These are phyloP conservation scores for Alisma plantagoaquatica DNA, from an alignment of 106 monocot genomes.

Conservation along the genomic window DNA sequence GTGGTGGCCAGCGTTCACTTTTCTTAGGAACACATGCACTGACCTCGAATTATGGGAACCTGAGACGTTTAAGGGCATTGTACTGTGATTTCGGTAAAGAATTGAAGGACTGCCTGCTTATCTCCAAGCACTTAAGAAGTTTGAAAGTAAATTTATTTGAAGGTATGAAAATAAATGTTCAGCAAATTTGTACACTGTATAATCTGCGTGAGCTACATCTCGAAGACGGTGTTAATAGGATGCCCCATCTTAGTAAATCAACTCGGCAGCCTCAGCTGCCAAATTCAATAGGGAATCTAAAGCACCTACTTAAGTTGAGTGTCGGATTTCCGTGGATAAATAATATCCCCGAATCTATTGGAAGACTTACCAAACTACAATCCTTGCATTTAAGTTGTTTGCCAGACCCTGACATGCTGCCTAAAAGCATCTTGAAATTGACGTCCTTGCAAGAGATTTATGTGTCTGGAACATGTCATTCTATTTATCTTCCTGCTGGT, in stretches of 20 bases:
- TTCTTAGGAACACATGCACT: not conserved
- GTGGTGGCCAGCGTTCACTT: conserved; percentile 11
- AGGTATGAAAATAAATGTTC: not conserved
- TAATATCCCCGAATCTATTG: not conserved
- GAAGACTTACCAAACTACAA: not conserved
- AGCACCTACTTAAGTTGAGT: not conserved
- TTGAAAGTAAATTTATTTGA: too few species aligned
- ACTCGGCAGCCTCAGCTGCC: not conserved
- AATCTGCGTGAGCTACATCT: not conserved
- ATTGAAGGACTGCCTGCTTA: not conserved
- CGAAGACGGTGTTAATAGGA: not conserved
- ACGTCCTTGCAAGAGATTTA: too few species aligned
- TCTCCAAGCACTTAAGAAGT: not conserved
- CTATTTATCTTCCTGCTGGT: too few species aligned
- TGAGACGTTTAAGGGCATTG: too few species aligned
- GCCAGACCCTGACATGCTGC: too few species aligned
- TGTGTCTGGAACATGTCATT: too few species aligned
- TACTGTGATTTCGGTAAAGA: not conserved
- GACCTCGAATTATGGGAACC: too few species aligned
- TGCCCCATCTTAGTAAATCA: not conserved
- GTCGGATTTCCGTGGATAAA: not conserved
- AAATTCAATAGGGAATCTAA: not conserved
- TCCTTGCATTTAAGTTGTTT: too few species aligned
- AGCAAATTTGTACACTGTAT: not conserved
- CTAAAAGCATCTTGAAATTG: too few species aligned